Evolutionary conservation across 2,329 filamentous ascomycete species (phyloP).

Genomic region (Mariannaea elegans): DNA sequence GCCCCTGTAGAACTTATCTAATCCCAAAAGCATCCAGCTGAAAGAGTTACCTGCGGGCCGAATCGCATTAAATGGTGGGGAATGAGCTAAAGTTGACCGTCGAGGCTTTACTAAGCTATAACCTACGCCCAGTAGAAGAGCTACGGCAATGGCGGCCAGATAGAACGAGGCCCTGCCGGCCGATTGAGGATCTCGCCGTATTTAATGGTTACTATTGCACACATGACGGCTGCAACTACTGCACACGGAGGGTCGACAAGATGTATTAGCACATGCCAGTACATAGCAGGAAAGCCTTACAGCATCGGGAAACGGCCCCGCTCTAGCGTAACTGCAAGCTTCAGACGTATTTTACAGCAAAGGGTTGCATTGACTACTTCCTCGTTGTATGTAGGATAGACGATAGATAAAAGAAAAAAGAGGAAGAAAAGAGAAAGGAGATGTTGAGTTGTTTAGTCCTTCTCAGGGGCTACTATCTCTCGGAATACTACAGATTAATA

Average conservation of each 20-base stretch:
- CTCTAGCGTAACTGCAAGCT: background rate
- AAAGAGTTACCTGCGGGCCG: background rate
- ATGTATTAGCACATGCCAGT: background rate
- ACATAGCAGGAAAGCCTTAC: background rate
- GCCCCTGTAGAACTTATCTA: no score
- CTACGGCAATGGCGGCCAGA: background rate
- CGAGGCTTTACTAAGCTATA: no score
- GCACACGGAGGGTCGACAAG: background rate
- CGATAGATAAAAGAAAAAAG: no score
- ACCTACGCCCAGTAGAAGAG: no score
- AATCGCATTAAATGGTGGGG: background rate
- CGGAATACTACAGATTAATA: no score
- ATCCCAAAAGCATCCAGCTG: background rate
- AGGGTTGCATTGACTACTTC: constrained; percentile 4
- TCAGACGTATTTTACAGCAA: constrained; percentile 1
- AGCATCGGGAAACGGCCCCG: background rate
- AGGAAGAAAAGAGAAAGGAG: no score
- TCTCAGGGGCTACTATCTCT: no score
- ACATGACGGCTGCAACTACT: background rate
- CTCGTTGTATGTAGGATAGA: no score
- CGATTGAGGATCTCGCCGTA: background rate
- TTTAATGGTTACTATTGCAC: background rate
- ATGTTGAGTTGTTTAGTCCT: no score
- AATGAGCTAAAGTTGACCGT: no score
- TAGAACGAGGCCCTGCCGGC: background rate